Conservation (phyloP, 345 rosid species). For the Acer saccharum region DNA sequence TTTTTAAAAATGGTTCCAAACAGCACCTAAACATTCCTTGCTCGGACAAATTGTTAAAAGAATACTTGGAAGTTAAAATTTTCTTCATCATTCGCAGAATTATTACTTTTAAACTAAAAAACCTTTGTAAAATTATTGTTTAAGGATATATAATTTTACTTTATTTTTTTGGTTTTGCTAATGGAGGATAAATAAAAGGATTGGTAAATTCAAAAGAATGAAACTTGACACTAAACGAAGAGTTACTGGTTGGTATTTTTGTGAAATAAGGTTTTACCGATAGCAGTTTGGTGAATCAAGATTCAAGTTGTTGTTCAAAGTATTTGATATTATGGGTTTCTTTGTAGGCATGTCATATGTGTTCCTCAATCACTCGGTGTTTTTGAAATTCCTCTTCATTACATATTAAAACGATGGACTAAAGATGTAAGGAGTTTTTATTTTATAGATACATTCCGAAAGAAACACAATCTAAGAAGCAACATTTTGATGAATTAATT, state of each 20-base stretch:
- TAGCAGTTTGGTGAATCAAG: neutral
- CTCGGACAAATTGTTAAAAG: conserved; percentile 67
- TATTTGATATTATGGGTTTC: neutral
- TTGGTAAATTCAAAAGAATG: neutral
- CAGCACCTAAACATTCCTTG: conserved; percentile 44
- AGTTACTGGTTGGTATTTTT: too few relatives aligned
- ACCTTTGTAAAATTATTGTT: neutral
- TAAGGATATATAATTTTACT: too few relatives aligned
- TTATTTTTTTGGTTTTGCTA: neutral
- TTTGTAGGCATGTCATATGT: too few relatives aligned
- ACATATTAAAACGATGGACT: too few relatives aligned
- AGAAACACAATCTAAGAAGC: too few relatives aligned
- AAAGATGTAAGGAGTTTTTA: too few relatives aligned
- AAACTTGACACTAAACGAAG: neutral
- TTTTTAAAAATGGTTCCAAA: too few relatives aligned
- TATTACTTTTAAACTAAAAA: conserved; percentile 17
- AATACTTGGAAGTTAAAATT: conserved; percentile 82
- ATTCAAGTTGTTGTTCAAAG: neutral
- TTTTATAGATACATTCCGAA: too few relatives aligned
- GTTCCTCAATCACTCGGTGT: too few relatives aligned
- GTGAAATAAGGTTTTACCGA: neutral
- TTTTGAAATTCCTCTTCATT: too few relatives aligned
- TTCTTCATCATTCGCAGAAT: conserved; percentile 70
- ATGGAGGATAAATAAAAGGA: neutral
- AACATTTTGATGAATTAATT: too few relatives aligned